phyloP scores from a whole-genome alignment of 352 stramenopile species.

The Thalassiosira pacifica region DNA sequence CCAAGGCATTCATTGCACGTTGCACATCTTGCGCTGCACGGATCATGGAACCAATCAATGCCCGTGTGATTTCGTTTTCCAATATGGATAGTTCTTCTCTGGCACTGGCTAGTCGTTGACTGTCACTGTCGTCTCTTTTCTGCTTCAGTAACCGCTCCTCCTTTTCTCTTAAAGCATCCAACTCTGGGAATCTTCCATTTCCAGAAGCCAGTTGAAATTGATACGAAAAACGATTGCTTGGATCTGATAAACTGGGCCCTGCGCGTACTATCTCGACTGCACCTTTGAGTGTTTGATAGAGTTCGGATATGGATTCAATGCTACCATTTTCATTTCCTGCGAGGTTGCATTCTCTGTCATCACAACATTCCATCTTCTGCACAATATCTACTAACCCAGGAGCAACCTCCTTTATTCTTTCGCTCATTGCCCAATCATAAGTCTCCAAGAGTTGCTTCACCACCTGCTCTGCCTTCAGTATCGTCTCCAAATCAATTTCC shows the following conservation, averaged over 20 bases:
- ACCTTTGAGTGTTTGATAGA: slow-evolving; percentile 57
- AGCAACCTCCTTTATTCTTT: slow-evolving; percentile 41
- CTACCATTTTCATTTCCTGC: background rate
- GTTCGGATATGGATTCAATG: slow-evolving; percentile 36
- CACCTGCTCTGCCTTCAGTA: slow-evolving; percentile 82
- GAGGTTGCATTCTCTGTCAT: background rate
- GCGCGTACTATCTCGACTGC: slow-evolving; percentile 68
- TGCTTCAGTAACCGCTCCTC: slow-evolving; percentile 59
- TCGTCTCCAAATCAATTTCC: slow-evolving; percentile 70
- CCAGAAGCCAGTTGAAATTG: slow-evolving; percentile 45
- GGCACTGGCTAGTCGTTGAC: slow-evolving; percentile 42
- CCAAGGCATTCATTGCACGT: slow-evolving; percentile 70
- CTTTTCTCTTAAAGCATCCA: slow-evolving; percentile 35
- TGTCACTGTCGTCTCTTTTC: slow-evolving; percentile 41
- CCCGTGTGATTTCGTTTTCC: slow-evolving; percentile 63
- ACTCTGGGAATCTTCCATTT: slow-evolving; percentile 43
- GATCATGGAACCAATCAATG: slow-evolving; percentile 62
- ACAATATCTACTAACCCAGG: slow-evolving; percentile 66
- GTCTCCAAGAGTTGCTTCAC: slow-evolving; percentile 68
- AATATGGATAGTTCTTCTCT: slow-evolving; percentile 64
- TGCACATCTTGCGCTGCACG: slow-evolving; percentile 55
- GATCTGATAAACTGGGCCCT: slow-evolving; percentile 29
- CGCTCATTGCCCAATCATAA: slow-evolving; percentile 62
- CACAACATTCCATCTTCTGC: slow-evolving; percentile 28
- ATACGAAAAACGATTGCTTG: slow-evolving; percentile 48